These are phyloP conservation scores for Luvunga scandens DNA, from an alignment of 345 rosid species.

Conservation along the genomic window DNA sequence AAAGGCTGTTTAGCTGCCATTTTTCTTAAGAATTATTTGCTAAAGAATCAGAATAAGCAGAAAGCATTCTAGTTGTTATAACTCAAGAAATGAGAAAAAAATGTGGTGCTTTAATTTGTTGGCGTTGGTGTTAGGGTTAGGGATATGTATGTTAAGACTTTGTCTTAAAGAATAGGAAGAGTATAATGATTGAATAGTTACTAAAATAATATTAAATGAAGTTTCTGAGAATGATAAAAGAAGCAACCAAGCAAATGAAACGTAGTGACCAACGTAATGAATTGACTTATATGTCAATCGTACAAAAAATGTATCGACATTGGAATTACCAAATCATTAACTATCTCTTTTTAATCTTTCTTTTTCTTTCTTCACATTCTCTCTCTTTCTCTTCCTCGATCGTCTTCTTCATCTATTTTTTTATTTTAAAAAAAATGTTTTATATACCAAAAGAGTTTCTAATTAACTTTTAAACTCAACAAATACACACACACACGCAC, in stretches of 20 bases:
- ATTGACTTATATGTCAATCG: too few relatives aligned
- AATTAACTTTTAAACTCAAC: too few relatives aligned
- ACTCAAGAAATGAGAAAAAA: background rate
- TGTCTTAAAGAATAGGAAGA: background rate
- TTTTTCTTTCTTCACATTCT: too few relatives aligned
- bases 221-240: slow-evolving; percentile 37
- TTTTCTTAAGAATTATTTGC: background rate
- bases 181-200: background rate
- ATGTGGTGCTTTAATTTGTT: background rate
- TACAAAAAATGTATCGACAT: too few relatives aligned
- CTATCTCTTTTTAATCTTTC: too few relatives aligned
- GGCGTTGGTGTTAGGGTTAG: background rate
- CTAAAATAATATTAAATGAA: background rate
- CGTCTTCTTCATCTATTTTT: too few relatives aligned
- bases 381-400: too few relatives aligned
- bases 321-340: too few relatives aligned
- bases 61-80: too few relatives aligned
- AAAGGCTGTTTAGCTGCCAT: slow-evolving; percentile 65
- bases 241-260: slow-evolving; percentile 26
- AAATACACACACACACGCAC: too few relatives aligned
- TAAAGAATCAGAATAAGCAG: background rate
- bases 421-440: too few relatives aligned
- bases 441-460: too few relatives aligned
- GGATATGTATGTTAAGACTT: background rate
- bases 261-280: background rate